Conservation (phyloP, 2,329 filamentous ascomycete genomes). For the Leptodontidium sp. region DNA sequence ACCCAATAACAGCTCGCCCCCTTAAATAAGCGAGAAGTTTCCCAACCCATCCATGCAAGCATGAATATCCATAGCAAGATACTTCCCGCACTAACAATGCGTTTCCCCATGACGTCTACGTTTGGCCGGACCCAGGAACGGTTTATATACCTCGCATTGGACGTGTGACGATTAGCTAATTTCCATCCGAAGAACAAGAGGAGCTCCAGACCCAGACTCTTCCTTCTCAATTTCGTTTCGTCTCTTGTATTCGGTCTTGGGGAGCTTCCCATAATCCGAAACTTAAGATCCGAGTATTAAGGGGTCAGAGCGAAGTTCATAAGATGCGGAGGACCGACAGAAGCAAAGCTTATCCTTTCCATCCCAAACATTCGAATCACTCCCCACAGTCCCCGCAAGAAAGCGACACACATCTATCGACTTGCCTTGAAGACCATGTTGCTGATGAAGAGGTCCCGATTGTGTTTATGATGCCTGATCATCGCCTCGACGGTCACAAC, state of each 20-base stretch:
- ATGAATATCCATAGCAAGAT: slow-evolving; percentile 10
- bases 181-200: slow-evolving; percentile 3
- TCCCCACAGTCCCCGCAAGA: slow-evolving; percentile 21
- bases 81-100: neutral
- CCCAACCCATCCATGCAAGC: slow-evolving; percentile 13
- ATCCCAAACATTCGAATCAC: slow-evolving; percentile 28
- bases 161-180: slow-evolving; percentile 8
- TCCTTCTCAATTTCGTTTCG: slow-evolving; percentile 10
- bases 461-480: slow-evolving; percentile 18
- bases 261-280: neutral
- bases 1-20: neutral
- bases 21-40: slow-evolving; percentile 9
- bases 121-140: neutral
- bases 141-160: slow-evolving; percentile 8
- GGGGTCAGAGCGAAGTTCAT: slow-evolving; percentile 1
- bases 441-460: slow-evolving; percentile 29
- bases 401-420: neutral
- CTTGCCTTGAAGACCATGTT: slow-evolving; percentile 7
- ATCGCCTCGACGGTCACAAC: neutral
- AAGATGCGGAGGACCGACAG: slow-evolving; percentile 28
- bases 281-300: neutral
- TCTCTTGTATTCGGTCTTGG: neutral
- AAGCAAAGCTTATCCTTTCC: slow-evolving; percentile 23
- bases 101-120: slow-evolving; percentile 12
- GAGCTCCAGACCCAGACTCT: neutral